Conservation (phyloP, 208 protist genomes). For the Willaertia magna region DNA sequence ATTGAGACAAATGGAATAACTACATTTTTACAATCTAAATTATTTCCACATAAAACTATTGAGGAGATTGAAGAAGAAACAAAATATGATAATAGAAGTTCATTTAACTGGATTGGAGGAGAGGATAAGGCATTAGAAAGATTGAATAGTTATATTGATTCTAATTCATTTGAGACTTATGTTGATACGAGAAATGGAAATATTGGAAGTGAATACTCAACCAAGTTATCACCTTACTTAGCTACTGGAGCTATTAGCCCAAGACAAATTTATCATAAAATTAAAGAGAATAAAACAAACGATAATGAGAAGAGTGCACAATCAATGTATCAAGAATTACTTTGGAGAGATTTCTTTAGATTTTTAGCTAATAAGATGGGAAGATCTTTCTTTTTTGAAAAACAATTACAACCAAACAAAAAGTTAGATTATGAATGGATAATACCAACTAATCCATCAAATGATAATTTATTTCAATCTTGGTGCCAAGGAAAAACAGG, state of each 20-base stretch:
- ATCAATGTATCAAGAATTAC: neutral
- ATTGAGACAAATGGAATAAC: neutral
- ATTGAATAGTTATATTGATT: neutral
- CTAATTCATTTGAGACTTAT: neutral
- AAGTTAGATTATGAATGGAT: neutral
- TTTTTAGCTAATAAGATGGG: neutral
- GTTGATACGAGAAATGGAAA: constrained; percentile 5
- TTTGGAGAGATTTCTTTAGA: constrained; percentile 7
- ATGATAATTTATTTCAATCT: constrained; percentile 32
- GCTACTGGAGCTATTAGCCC: constrained; percentile 29
- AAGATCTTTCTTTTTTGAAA: neutral
- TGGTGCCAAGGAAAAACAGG: constrained; percentile 64
- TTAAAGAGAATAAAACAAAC: constrained; percentile 6
- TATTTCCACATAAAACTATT: neutral
- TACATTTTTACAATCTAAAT: neutral
- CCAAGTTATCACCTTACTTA: constrained; percentile 38
- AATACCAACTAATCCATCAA: neutral
- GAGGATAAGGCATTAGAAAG: neutral
- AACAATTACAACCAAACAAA: neutral
- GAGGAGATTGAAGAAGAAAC: neutral
- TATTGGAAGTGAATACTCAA: constrained; percentile 30
- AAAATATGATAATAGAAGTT: neutral
- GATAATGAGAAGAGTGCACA: neutral
- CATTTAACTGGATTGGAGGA: neutral
- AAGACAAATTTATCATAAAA: constrained; percentile 20